phyloP scores from a whole-genome alignment of 495 filamentous ascomycete genomes.

The Penicillium paxilli region DNA sequence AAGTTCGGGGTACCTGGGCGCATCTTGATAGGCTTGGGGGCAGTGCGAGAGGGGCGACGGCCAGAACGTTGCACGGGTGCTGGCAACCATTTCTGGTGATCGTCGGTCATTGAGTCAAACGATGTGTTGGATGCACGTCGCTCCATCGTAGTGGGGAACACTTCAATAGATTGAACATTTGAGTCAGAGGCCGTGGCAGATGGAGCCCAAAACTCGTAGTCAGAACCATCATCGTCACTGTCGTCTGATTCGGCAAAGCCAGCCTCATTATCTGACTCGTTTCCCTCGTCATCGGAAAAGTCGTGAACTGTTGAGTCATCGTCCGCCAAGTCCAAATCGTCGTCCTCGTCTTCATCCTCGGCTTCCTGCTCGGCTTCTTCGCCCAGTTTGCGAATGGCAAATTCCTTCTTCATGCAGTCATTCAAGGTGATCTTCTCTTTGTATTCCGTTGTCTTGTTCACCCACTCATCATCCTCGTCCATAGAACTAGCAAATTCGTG shows the following conservation, averaged over 20 bases:
- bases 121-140: constrained; percentile 63
- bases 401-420: constrained; percentile 89
- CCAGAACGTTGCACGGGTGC: constrained; percentile 25
- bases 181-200: constrained; percentile 58
- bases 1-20: constrained; percentile 77
- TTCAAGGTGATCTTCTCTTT: constrained; percentile 75
- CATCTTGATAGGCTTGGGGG: constrained; percentile 49
- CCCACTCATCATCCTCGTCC: constrained; percentile 84
- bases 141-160: constrained; percentile 43
- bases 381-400: constrained; percentile 78
- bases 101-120: constrained; percentile 59
- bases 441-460: constrained; percentile 61
- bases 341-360: constrained; percentile 62
- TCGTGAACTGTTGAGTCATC: constrained; percentile 67
- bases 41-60: constrained; percentile 29
- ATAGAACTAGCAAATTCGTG: constrained; percentile 89
- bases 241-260: constrained; percentile 91
- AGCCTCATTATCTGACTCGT: constrained; percentile 93
- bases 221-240: constrained; percentile 66
- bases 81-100: constrained; percentile 34
- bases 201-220: constrained; percentile 78
- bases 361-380: constrained; percentile 92
- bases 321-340: constrained; percentile 56
- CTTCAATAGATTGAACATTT: constrained; percentile 48
- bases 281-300: constrained; percentile 65